phyloP scores from a whole-genome alignment of 2,329 filamentous ascomycete species.

The Penicillium sp. region DNA sequence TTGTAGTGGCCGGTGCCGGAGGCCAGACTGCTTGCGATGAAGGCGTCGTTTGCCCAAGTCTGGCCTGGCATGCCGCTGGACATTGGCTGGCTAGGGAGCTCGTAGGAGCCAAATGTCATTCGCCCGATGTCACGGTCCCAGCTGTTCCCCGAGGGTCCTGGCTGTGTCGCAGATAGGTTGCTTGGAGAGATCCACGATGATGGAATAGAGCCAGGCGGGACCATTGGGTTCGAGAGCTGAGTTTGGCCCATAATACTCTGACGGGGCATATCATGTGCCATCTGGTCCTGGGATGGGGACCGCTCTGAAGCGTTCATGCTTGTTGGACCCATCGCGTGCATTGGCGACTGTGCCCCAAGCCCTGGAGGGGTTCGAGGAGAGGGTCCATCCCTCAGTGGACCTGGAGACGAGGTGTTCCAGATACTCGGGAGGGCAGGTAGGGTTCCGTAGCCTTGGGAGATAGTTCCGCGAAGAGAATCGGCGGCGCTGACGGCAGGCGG shows the following conservation, averaged over 20 bases:
- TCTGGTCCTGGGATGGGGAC: conserved; percentile 26
- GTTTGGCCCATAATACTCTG: conserved; percentile 29
- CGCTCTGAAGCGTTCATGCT: conserved; percentile 15
- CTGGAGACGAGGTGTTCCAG: conserved; percentile 46
- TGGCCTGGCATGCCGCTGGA: conserved; percentile 29
- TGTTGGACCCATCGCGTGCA: conserved; percentile 12
- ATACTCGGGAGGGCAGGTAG: conserved; percentile 36
- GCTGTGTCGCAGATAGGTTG: conserved; percentile 14
- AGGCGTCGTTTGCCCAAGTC: conserved; percentile 39
- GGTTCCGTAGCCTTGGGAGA: conserved; percentile 34
- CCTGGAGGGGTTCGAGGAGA: conserved; percentile 42
- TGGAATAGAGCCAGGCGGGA: conserved; percentile 21
- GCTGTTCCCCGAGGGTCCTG: conserved; percentile 14
- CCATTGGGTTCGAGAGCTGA: conserved; percentile 22
- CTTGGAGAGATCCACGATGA: conserved; percentile 25
- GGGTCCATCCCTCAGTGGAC: conserved; percentile 41
- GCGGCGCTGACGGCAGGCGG: conserved; percentile 22
- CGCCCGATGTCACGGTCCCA: conserved; percentile 27
- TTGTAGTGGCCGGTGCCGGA: conserved; percentile 25
- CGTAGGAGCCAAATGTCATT: conserved; percentile 21
- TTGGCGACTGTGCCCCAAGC: conserved; percentile 27
- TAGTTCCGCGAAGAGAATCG: conserved; percentile 20
- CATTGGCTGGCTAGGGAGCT: conserved; percentile 24
- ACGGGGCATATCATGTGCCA: conserved; percentile 28
- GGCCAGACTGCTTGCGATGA: conserved; percentile 33